Evolutionary conservation across 495 filamentous ascomycete genomes (phyloP), one percentile per base, ranked within the genome.

Genomic region (Penicillium robsamsonii): DNA sequence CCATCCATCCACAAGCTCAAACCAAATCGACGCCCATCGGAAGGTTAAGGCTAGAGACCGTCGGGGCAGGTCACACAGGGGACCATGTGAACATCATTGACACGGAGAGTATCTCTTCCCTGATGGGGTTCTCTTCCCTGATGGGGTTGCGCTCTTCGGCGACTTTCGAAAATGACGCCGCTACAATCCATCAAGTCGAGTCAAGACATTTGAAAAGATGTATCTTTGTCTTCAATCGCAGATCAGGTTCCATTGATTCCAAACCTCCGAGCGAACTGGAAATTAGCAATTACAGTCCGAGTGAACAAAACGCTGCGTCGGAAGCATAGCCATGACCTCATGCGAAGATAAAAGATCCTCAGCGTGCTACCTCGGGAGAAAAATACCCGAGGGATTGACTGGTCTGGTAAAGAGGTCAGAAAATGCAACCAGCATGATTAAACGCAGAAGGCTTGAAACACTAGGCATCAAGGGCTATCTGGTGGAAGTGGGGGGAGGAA

Each of bases 61-160:
- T 33, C n/a, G 46, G 30, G 27, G 6, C 15, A 17, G 35, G 31
- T 51, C 24, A 41, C 24, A 25, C 22, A 29, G 42, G 29, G 29
- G 47, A 1, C 33, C 40, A 46, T 58, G 42, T 44, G 30, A 51
- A 33, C 18, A 13, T 33, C 12, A 13, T 46, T 22, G 8, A 12
- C 24, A 25, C 35, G 42, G 48, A 50, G 22, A 40, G 50, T 52
- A 33, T 49, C 8, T 35, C 45, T 13, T 52, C 48, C 35, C 3
- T 17, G 22, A 40, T 38, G 38, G 11, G 50, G 38, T 52, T 43
- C 43, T 22, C 25, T 20, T 52, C 50, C n/a, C n/a, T 17, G 22
- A 40, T 38, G 38, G 11, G 50, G 38, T 52, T 43, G 27, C 50
- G 29, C 43, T 22, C 25, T 20, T 52, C 50, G 50, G 50, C 38